phyloP scores from a whole-genome alignment of 805 yeast genomes.

The Candida peoriensis region DNA sequence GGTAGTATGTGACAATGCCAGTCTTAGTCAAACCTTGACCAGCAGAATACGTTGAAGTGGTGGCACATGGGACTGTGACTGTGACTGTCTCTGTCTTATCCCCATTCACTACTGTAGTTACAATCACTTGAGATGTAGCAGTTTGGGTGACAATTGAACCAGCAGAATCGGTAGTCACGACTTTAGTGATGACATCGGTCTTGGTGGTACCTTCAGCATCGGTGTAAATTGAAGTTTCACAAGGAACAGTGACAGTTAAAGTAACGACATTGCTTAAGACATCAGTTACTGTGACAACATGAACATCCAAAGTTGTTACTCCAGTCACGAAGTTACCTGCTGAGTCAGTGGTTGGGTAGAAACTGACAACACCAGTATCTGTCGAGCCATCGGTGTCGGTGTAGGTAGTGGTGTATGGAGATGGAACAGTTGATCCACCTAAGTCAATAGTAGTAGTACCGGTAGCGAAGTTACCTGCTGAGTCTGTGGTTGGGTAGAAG shows the following conservation, averaged over 20 bases:
- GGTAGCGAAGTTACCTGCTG: constrained; percentile 1
- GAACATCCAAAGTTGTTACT: background rate
- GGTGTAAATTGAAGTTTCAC: constrained; percentile 1
- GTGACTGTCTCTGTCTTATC: constrained; percentile 1
- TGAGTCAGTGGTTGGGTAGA: constrained; percentile 2
- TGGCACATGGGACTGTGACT: constrained; percentile 5
- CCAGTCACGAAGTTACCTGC: constrained; percentile 1
- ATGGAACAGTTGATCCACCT: background rate
- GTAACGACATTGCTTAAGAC: background rate
- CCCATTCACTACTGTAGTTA: constrained; percentile 1
- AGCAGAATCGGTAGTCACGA: constrained; percentile 3
- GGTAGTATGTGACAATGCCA: constrained; percentile 2
- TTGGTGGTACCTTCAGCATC: background rate
- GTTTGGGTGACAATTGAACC: background rate
- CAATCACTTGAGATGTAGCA: constrained; percentile 2
- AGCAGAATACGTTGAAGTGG: constrained; percentile 3
- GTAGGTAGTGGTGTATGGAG: constrained; percentile 1
- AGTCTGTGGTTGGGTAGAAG: constrained; percentile 6
- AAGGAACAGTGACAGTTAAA: constrained; percentile 4
- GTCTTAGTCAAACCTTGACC: constrained; percentile 1
- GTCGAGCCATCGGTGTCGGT: background rate
- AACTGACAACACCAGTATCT: constrained; percentile 1
- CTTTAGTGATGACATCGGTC: constrained; percentile 1
- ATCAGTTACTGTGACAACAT: constrained; percentile 3
- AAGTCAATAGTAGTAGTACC: constrained; percentile 4